Base-by-base conservation (phyloP, 768 basidiomycete genomes). In the Pilatotrama ljubarskyi region DNA sequence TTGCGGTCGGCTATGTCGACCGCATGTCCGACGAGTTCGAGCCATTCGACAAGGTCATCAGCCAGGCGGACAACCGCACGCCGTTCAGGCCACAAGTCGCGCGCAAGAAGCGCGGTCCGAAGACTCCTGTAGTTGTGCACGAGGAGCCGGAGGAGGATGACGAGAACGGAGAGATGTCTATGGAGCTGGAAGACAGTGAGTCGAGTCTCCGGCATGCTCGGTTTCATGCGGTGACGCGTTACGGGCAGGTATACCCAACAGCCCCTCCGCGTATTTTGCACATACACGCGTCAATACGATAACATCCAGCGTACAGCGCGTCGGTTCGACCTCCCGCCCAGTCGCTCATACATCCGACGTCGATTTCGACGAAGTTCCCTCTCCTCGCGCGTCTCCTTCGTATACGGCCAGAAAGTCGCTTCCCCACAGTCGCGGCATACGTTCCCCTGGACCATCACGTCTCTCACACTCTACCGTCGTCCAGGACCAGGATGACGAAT, bases 21-120 rank as follows among this genome's bases (percentile, higher is more conserved):
- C 85, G 84, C 64, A 84, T 83, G 69, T 88, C 88, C 24, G 91
- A 91, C 72, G 91, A 89, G 26, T 91, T 92, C 69, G 90, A 93
- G 70, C 87, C 85, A 0, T 92, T 92, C 70, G 88, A 88, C 55
- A 81, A 90, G 67, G 70, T 93, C 52, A 80, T 92, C 46, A 79
- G 81, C 51, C 87, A 89, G 66, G 88, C 82, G 2, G 87, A 88
- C 73, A 80, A 80, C 49, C 77, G 83, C n/a, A 80, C 85, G 5
- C 88, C 85, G 1, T 86, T 85, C 18, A 77, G 75, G 43, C 77
- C 82, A 18, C 83, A 83, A 66, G 74, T 72, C 4, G 66, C 56
- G 18, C 55, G 77, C 66, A 83, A 79, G 64, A 69, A 78, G n/a
- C 74, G 76, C 1, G 58, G 69, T 0, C 62, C 69, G 14, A 65